phyloP scores from a whole-genome alignment of 805 yeast species.

The Wickerhamiella bombiphila region DNA sequence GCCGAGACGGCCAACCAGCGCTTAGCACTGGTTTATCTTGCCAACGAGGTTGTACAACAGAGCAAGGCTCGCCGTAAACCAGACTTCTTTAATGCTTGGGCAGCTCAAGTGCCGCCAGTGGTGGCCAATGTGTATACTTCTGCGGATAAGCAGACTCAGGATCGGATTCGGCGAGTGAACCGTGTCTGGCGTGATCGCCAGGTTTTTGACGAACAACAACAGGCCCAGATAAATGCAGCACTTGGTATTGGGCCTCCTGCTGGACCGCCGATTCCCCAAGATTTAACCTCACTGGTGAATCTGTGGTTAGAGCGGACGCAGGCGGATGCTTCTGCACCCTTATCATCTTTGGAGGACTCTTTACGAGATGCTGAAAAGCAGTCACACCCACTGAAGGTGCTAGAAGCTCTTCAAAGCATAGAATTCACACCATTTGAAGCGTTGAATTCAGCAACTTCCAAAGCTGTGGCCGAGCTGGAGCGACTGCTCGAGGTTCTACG shows the following conservation, averaged over 20 bases:
- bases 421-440: not conserved
- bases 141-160: conserved; percentile 31
- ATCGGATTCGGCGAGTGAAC: conserved; percentile 42
- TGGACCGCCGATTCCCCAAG: conserved; percentile 4
- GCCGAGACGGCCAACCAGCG: conserved; percentile 30
- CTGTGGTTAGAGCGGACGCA: not conserved
- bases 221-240: conserved; percentile 23
- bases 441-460: not conserved
- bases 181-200: conserved; percentile 52
- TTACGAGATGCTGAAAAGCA: not conserved
- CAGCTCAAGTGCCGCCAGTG: conserved; percentile 28
- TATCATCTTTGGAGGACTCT: not conserved
- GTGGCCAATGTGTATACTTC: conserved; percentile 27
- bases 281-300: conserved; percentile 11
- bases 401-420: not conserved
- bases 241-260: conserved; percentile 4
- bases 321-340: not conserved
- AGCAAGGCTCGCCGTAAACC: conserved; percentile 46
- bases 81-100: conserved; percentile 47
- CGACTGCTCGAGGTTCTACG: not conserved
- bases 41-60: conserved; percentile 73
- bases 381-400: not conserved
- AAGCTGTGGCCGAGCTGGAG: not conserved
- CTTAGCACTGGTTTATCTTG: conserved; percentile 50
- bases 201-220: conserved; percentile 29